Base-by-base conservation (phyloP, 352 stramenopile genomes). In the Elongisporangium anandrum region DNA sequence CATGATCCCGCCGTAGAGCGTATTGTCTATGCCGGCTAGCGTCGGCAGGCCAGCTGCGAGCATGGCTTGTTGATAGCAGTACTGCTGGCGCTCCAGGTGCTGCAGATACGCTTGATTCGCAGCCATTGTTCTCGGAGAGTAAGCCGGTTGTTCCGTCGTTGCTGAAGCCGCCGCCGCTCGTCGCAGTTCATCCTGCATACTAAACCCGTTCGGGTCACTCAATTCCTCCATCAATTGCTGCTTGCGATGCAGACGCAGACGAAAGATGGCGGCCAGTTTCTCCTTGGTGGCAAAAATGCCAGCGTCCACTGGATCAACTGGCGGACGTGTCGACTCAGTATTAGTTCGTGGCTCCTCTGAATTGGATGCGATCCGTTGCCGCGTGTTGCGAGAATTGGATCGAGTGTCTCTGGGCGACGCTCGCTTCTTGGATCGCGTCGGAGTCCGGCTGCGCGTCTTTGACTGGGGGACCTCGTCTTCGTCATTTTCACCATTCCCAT, bases 41-140 rank as follows among this genome's bases (percentile, higher is more conserved):
- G 78, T 66, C 3, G 65, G 58, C 50, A 75, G 23, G 34, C 48
- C 78, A 24, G 64, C 64, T 9, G 70, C 68, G 48, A 91, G 56
- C 66, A 88, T 63, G 41, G 83, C 64, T 57, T 89, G 79, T 45
- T 87, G 77, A 50, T 87, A 85, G 54, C 85, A 85, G 50, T 86
- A 87, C 57, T 85, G 78, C 47, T 85, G 78, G 16, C 79, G 66
- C 45, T 82, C 78, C 16, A 72, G 75, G 21, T 87, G 79, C 22
- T 87, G 75, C 20, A 68, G 65, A 41, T 85, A 78, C 60, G 67
- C 60, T 57, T 41, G 29, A 8, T 41, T 41, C 29, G 29, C 29
- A 13, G 29, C 29, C 29, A 41, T 41, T 4, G 29, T 41, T 15
- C 29, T 41, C 34, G 19, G 56, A 66, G 16, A 59, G 59, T 26